Conservation (phyloP, 139 green algal species). For the Chlorella sp. region DNA sequence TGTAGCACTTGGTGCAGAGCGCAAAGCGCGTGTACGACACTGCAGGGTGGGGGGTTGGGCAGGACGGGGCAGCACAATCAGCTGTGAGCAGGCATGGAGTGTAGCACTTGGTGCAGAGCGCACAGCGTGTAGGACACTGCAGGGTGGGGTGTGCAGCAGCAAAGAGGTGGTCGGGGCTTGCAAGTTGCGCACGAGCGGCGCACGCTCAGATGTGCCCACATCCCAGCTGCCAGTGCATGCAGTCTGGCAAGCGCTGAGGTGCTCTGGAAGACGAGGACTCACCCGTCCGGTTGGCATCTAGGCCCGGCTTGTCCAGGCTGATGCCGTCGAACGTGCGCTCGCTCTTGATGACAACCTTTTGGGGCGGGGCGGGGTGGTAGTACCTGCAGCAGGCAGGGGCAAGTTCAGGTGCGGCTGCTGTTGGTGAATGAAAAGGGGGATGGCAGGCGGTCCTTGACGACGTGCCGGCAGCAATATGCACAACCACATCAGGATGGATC, state of each 20-base stretch:
- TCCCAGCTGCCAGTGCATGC: no score
- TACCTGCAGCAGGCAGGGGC: background rate
- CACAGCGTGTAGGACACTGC: background rate
- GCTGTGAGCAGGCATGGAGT: background rate
- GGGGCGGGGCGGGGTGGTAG: conserved; percentile 34
- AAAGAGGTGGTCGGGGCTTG: background rate
- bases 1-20: conserved; percentile 64
- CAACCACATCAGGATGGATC: no score
- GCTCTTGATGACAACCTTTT: conserved; percentile 35
- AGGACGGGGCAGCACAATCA: background rate
- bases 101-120: background rate
- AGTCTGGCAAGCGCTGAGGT: no score
- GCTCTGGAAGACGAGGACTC: no score
- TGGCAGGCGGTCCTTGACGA: no score
- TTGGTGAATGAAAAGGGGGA: background rate
- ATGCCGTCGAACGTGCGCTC: conserved; percentile 90
- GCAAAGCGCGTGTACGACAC: conserved; percentile 53
- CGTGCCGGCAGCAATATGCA: no score
- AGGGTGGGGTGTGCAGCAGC: background rate
- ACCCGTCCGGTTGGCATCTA: conserved; percentile 17
- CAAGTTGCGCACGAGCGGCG: no score
- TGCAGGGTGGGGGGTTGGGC: background rate
- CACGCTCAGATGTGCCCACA: no score
- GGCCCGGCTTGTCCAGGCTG: conserved; percentile 69
- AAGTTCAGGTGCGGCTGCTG: no score